phyloP scores from a whole-genome alignment of 2,329 filamentous ascomycete genomes.

The Scedosporium aurantiacum region DNA sequence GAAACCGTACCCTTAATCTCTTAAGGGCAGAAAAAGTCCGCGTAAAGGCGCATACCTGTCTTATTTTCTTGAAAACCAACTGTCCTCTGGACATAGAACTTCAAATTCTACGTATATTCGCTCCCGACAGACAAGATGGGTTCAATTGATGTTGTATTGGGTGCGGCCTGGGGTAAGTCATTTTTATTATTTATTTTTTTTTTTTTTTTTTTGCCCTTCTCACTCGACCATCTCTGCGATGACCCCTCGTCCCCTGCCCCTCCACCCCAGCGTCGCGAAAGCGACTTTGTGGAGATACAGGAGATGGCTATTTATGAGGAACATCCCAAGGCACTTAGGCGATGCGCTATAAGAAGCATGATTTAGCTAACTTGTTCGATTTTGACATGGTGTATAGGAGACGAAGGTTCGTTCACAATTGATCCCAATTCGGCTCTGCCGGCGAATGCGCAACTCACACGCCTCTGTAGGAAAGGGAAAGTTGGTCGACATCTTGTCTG shows the following conservation, averaged over 20 bases:
- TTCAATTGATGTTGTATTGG: slow-evolving; percentile 7
- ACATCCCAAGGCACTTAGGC: not conserved
- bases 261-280: not conserved
- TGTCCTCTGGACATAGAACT: not conserved
- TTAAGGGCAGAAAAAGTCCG: not conserved
- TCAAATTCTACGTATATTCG: not conserved
- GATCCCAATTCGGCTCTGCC: not conserved
- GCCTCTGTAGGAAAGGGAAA: slow-evolving; percentile 5
- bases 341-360: not conserved
- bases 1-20: not conserved
- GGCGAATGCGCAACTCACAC: not conserved
- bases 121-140: slow-evolving; percentile 3
- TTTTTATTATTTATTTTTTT: too few relatives aligned
- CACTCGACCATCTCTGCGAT: not conserved
- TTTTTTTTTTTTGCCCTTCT: not conserved
- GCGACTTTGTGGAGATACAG: not conserved
- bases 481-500: slow-evolving; percentile 6
- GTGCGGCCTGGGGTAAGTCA: slow-evolving; percentile 6
- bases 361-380: not conserved
- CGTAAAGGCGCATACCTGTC: not conserved
- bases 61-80: not conserved
- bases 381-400: not conserved
- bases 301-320: not conserved
- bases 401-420: slow-evolving; percentile 3
- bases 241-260: not conserved